Base-by-base conservation (phyloP, 2,329 filamentous ascomycete species). In the Macrophomina tecta region DNA sequence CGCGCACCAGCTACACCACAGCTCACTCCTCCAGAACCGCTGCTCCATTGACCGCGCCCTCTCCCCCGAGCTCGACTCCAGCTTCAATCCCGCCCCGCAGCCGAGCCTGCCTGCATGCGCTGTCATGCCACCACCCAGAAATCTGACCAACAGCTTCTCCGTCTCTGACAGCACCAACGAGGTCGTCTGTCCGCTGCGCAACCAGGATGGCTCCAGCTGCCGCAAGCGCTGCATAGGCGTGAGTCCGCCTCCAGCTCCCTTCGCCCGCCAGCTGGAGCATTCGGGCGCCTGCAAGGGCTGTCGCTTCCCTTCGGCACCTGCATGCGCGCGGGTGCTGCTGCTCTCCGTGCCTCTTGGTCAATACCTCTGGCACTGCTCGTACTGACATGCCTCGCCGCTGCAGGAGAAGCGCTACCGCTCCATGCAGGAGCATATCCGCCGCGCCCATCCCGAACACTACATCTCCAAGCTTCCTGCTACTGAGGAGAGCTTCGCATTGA, bases 391-490 rank as follows among this genome's bases (percentile, higher is more conserved):
- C 70, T 73, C 69, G 64, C 67, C 69, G 69, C 64, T 73, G 61
- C 68, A 96, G 93, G 93, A 96, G 84, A 97, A 97, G 82, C 88
- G 92, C 73, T 99, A 94, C 83, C 93, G 95, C 80, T 98, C 94
- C 70, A 98, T 99, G 93, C 95, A 98, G 82, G 95, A 99, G 86
- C 95, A 99, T 78, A 98, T 99, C 76, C 92, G 95, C 75, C 90
- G 95, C 80, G 94, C 95, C 72, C 95, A 99, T 79, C 94, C 94
- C 69, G 93, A 97, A 79, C 91, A 97, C 80, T 98, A 98, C 82
- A 97, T 99, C 74, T 90, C 95, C 60, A 97, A 98, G 87, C 91
- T 98, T 73, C 94, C 95, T 72, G 95, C 95, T 58, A 99, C 94
- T 73, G 94, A 97, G 81, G 94, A 98, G 82, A 97, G 93, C 89